These are phyloP conservation scores for Coemansia sp. DNA, from an alignment of 192 early-diverging fungal genomes.

Conservation along the genomic window DNA sequence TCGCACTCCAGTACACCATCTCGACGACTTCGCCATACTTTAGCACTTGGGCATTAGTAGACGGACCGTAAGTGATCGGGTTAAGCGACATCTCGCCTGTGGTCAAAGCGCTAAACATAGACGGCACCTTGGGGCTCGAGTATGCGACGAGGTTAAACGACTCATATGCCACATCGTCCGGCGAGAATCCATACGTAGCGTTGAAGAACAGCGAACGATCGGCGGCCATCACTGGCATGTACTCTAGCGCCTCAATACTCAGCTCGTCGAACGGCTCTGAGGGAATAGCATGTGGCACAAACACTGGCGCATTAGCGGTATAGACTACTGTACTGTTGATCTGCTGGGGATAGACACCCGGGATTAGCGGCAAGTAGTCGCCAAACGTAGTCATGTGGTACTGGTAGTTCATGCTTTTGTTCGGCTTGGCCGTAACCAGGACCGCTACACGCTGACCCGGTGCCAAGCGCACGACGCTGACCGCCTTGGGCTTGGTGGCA, in stretches of 20 bases:
- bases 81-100: constrained; percentile 59
- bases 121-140: constrained; percentile 63
- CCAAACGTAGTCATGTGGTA: constrained; percentile 73
- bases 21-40: constrained; percentile 66
- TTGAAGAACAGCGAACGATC: constrained; percentile 61
- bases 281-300: constrained; percentile 13
- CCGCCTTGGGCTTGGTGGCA: constrained; percentile 62
- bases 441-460: constrained; percentile 82
- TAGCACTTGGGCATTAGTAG: constrained; percentile 67
- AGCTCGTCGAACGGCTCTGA: constrained; percentile 50
- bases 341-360: constrained; percentile 57
- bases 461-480: constrained; percentile 61
- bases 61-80: constrained; percentile 65
- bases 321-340: constrained; percentile 62
- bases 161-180: constrained; percentile 70
- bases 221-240: constrained; percentile 52
- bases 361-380: constrained; percentile 67
- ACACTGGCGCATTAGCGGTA: constrained; percentile 10
- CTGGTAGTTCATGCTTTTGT: constrained; percentile 63
- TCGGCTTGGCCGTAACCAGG: constrained; percentile 71
- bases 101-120: constrained; percentile 67
- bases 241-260: constrained; percentile 57
- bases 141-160: constrained; percentile 75
- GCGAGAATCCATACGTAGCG: constrained; percentile 62
- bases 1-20: constrained; percentile 72